Conservation (phyloP, 1,139 yeast genomes). For the Zygosaccharomyces sapae region DNA sequence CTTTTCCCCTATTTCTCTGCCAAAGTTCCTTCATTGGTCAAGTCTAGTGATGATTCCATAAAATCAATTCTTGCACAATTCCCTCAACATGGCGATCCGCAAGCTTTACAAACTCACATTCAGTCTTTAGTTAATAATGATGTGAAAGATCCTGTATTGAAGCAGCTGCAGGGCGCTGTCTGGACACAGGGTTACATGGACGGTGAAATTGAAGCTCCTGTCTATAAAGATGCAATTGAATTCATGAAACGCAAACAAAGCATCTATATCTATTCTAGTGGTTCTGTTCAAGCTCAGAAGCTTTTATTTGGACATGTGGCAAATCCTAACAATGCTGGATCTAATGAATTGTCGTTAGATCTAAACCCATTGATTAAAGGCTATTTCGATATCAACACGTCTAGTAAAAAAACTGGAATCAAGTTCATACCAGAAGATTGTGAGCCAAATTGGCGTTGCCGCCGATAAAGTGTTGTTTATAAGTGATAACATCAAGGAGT, state of each 20-base stretch:
- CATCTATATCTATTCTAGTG: conserved; percentile 84
- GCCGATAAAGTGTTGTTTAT: conserved; percentile 51
- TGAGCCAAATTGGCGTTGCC: conserved; percentile 41
- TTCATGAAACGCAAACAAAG: conserved; percentile 43
- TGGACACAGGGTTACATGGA: conserved; percentile 77
- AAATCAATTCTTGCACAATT: conserved; percentile 21
- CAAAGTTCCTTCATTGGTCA: conserved; percentile 27
- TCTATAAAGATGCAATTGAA: conserved; percentile 67
- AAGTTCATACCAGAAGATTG: conserved; percentile 56
- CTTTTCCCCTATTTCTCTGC: conserved; percentile 50
- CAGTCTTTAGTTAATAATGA: conserved; percentile 57
- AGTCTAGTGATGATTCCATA: conserved; percentile 11
- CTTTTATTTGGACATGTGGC: conserved; percentile 65
- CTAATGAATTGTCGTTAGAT: conserved; percentile 38
- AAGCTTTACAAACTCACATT: conserved; percentile 42
- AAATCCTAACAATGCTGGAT: conserved; percentile 23
- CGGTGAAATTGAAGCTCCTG: conserved; percentile 74
- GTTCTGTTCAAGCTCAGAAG: conserved; percentile 82
- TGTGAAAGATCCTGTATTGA: conserved; percentile 72
- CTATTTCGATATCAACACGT: conserved; percentile 80
- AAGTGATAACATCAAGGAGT: conserved; percentile 69
- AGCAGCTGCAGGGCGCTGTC: conserved; percentile 74
- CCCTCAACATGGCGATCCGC: conserved; percentile 11
- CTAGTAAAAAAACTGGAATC: conserved; percentile 65
- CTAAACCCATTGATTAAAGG: conserved; percentile 54